Evolutionary conservation across 2,329 filamentous ascomycete species (phyloP).

Genomic region (Xylaria hypoxylon): DNA sequence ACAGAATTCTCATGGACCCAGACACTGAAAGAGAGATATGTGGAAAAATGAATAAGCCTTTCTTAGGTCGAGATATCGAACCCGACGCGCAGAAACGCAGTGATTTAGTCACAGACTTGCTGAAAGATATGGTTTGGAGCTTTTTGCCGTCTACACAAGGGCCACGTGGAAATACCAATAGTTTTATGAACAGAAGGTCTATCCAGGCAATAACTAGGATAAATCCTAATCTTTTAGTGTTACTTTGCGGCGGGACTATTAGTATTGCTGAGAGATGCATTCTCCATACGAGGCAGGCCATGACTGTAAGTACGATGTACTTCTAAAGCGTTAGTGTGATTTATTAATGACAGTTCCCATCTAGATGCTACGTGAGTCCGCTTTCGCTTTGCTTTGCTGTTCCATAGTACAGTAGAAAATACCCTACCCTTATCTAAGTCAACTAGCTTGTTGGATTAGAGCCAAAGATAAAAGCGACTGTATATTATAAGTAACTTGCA

Average conservation of each 20-base stretch:
- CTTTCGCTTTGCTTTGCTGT: neutral
- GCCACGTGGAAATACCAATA: neutral
- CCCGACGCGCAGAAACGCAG: neutral
- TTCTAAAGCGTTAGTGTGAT: neutral
- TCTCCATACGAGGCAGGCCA: neutral
- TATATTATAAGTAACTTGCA: too few relatives aligned
- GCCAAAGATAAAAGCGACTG: too few relatives aligned
- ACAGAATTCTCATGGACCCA: neutral
- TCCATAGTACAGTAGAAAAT: too few relatives aligned
- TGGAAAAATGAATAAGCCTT: neutral
- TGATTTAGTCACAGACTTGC: neutral
- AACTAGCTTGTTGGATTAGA: neutral
- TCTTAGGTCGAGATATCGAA: conserved; percentile 7
- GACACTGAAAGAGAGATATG: neutral
- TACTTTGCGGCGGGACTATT: conserved; percentile 2
- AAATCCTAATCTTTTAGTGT: neutral
- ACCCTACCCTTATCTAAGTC: too few relatives aligned
- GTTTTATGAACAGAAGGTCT: too few relatives aligned
- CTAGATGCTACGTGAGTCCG: conserved; percentile 13
- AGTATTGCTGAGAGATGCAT: conserved; percentile 17
- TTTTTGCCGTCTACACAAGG: neutral
- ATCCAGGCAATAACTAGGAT: too few relatives aligned
- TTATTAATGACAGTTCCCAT: neutral
- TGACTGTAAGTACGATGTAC: conserved; percentile 8
- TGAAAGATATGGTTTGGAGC: neutral